Base-by-base conservation (phyloP, 75 land plant genomes). In the Pinus tabuliformis region DNA sequence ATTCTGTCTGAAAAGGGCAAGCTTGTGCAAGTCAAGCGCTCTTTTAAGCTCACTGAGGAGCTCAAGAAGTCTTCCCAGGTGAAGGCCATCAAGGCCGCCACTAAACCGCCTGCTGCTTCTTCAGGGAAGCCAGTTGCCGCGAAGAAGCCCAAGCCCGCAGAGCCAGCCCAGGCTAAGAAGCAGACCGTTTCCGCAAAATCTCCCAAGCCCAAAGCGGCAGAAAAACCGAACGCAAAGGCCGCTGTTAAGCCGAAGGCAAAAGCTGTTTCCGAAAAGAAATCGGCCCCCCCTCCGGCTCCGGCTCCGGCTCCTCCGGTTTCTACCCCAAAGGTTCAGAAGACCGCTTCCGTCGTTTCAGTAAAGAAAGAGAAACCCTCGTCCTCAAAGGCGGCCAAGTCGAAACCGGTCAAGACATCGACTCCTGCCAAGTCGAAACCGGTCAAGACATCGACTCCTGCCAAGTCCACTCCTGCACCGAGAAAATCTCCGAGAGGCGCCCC, bases 31-130 rank as follows among this genome's bases (percentile, higher is more conserved):
- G 52, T 73, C 26, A 74, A 57, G 42, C 2, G 61, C 42, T 79
- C 80, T 6, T 79, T 57, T 78, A 79, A 79, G 66, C 56, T 79
- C 17, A n/a, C 78, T 1, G 75, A 49, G 9, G 75, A 49, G 57
- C 21, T 24, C 15, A 76, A 76, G 24, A 61, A 21, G 13, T 39
- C 73, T 11, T n/a, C 28, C 49, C 0, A 21, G 54, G 56, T 21
- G 73, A 37, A 28, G 24, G 22, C 17, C 54, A 65, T 39, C 22
- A 28, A 54, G 24, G 56, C 74, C 7, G 75, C 3, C 8, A 56
- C 14, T 20, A 17, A 45, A 33, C n/a, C 33, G 7, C 12, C 78
- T 5, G 20, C 37, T 49, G 30, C 79, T 20, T 56, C 78, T 16
- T 64, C 80, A 54, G 33, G 72, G 3, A 78, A 78, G 2, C 54